Evolutionary conservation across 139 green algal genomes (phyloP), one percentile per base, ranked within the genome.

Genomic region (Prasinococcaceae sp.): DNA sequence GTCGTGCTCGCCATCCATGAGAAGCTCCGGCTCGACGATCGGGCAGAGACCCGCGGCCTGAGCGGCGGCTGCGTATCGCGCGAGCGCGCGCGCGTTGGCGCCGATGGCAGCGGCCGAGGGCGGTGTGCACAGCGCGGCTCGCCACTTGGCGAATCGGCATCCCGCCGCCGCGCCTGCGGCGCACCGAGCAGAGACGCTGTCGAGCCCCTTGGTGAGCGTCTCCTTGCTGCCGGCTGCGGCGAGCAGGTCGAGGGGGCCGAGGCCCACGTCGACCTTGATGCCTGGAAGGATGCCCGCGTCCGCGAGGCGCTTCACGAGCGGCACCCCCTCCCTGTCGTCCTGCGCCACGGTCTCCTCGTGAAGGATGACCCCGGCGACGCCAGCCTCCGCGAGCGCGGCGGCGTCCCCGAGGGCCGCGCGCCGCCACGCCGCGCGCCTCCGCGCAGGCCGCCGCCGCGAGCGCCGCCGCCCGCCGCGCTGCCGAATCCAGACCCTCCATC

Each of bases 81-180:
- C 90, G 37, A 97, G 79, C 61, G 87, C 71, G 36, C 81, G 42
- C 1, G 81, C 82, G 53, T 96, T 96, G 10, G 56, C 42, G 22
- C 82, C 47, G 9, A 93, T 72, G 27, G 79, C 76, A 25, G 49
- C 27, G 14, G 82, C 66, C 0, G 69, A 79, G 12, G 85, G 84
- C 38, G 61, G 64, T 9, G 19, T 57, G 26, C 60, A 80, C 27
- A 97, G 58, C 22, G 82, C 86, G 3, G 83, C 84, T 0, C 88
- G 66, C 88, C 88, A 97, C 72, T 97, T 97, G n/a, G 83, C 75
- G 60, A 97, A 97, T 5, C 84, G 65, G 1, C 84, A 86, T 5
- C 88, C 88, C 54, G 77, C 63, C 56, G 77, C 70, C 66, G 86
- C 86, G 48, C 93, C 93, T 50, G 74, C 60, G 29, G 51, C 48